Evolutionary conservation across 371 early-diverging fungal genomes (phyloP).

Genomic region (Vairimorpha necatrix): DNA sequence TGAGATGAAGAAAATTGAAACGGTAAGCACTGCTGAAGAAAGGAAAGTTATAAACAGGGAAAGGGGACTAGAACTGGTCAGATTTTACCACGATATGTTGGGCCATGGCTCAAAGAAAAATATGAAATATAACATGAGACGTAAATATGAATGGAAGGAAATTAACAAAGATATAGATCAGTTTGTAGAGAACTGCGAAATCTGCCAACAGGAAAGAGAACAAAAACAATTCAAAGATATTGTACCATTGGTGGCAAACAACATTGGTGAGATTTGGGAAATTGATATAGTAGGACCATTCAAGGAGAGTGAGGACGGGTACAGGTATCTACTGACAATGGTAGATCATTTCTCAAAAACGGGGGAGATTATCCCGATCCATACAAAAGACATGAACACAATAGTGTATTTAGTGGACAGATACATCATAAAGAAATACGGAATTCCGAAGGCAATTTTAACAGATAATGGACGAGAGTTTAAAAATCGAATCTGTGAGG

Average conservation of each 20-base stretch:
- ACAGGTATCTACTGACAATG: constrained; percentile 9
- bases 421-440: constrained; percentile 19
- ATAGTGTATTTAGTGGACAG: background rate
- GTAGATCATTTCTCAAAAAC: constrained; percentile 15
- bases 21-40: background rate
- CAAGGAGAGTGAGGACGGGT: background rate
- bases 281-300: constrained; percentile 28
- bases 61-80: background rate
- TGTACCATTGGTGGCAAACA: background rate
- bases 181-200: constrained; percentile 6
- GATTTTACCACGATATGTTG: constrained; percentile 5
- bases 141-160: constrained; percentile 16
- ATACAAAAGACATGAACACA: background rate
- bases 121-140: constrained; percentile 21
- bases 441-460: background rate
- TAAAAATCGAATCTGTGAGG: background rate
- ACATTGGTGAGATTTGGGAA: constrained; percentile 13
- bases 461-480: constrained; percentile 31
- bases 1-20: background rate
- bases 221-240: background rate
- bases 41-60: background rate
- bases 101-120: constrained; percentile 1
- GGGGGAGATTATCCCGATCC: constrained; percentile 8
- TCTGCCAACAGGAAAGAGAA: background rate
- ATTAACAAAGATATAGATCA: background rate